Base-by-base conservation (phyloP, 2,329 filamentous ascomycete genomes). In the Xylaria sp. region DNA sequence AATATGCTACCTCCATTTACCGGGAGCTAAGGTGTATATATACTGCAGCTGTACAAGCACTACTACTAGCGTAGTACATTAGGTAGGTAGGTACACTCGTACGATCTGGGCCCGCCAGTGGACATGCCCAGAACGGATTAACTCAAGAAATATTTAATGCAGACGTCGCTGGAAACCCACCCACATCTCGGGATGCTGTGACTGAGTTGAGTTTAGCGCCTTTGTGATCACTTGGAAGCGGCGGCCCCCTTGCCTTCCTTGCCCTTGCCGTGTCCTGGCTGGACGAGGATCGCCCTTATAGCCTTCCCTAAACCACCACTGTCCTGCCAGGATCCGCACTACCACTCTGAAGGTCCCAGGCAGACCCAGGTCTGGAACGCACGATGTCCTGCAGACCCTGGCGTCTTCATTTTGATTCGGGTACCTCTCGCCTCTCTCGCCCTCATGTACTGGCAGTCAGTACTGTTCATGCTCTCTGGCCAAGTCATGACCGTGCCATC, bases 291-390 rank as follows among this genome's bases (percentile, higher is more conserved):
- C 62, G 37, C 39, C 69, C 51, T 37, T 52, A 34, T 44, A 44
- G 64, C 69, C 66, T 71, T 69, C 69, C 66, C 54, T 66, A 69
- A 63, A 62, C 58, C 50, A 66, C 51, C 62, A 20, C 68, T 39
- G 52, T 54, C 68, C 51, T 68, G 60, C 44, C 59, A 56, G 62
- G 57, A 63, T 65, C 61, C 63, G 63, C 66, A 61, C 59, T 44
- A 31, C 54, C 52, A 52, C 48, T 60, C 46, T 52, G 51, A 39
- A 66, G 50, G 69, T 69, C 52, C 41, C 44, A 59, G 69, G 69
- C 61, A 50, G 69, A 66, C 52, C 41, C 50, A 59, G 69, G 69
- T 64, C 69, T 71, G 69, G 69, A 71, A 71, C 69, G 60, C 63
- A 41, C 61, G 46, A 66, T 66, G 63, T 69, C 66, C 69, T 69